Evolutionary conservation across 1,284 basidiomycete genomes (phyloP), one percentile per base, ranked within the genome.

Genomic region (Ustilago sp.): DNA sequence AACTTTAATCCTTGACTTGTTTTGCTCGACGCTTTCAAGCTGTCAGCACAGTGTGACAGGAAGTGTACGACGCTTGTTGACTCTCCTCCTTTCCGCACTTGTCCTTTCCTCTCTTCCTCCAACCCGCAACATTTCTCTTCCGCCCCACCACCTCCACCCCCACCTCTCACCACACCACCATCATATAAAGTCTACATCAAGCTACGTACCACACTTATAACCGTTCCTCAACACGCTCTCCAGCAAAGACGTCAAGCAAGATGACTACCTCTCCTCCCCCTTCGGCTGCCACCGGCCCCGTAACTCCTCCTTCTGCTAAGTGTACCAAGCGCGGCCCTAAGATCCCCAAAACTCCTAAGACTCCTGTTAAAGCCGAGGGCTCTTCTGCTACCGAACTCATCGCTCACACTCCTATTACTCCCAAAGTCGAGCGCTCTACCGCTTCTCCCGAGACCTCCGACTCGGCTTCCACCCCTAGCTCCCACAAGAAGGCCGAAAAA

Each of bases 241-340:
- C 39, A 35, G 11, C 23, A 7, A 19, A n/a, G n/a, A 59, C 17
- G 32, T 3, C 35, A 2, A 39, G 36, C 41, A 50, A 54, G 38
- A 66, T 60, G 64, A 47, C 56, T 19, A 38, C 57, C 50, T 50
- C 52, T 36, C 56, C 57, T 32, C 63, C 63, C 59, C 57, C 64
- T 23, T 19, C 58, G n/a, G 34, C 52, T 48, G 35, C 47, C 35
- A 13, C 58, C 15, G 28, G 31, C 38, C 36, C 56, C 28, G 23
- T 56, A 7, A 68, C 60, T 17, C 61, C 60, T 17, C 13, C 57
- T 1, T n/a, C 39, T 17, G 13, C 17, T 8, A 57, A 45, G 41
- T 3, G 17, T 19, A 6, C 28, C 12, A 59, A 54, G 34, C 48
- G 31, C 11, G 12, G 48, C 31, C 32, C 43, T 13, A 39, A 59